A percentile compares a stretch with the other conserved stretches of the same genome.
Conservation (phyloP, 352 stramenopile genomes). For the Phytopythium mirpurense region DNA sequence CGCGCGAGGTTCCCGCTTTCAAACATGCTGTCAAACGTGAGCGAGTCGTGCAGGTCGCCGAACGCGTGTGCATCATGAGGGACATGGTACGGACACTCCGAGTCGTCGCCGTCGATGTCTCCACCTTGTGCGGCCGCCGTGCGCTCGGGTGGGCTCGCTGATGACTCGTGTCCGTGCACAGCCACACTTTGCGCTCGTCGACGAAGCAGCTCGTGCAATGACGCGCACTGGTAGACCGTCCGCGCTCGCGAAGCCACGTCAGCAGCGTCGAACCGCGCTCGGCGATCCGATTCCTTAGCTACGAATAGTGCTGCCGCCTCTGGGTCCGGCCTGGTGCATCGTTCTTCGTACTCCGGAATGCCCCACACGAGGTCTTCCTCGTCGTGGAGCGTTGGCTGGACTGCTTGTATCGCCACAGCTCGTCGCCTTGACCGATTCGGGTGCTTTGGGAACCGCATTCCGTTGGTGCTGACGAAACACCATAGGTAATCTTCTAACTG, state of each 20-base stretch:
- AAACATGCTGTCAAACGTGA: slow-evolving; percentile 92
- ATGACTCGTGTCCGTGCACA: not conserved
- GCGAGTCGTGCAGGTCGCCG: slow-evolving; percentile 4
- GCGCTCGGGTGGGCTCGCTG: too few species aligned
- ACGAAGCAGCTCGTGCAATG: slow-evolving; percentile 17
- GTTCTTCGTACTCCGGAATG: slow-evolving; percentile 19
- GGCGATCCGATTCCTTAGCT: slow-evolving; percentile 12
- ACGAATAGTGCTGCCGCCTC: slow-evolving; percentile 14
- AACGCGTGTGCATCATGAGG: slow-evolving; percentile 20
- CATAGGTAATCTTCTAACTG: slow-evolving; percentile 23
- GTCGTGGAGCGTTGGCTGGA: not conserved
- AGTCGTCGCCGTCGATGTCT: not conserved
- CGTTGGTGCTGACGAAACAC: slow-evolving; percentile 19
- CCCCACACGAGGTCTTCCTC: slow-evolving; percentile 23
- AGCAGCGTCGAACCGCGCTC: slow-evolving; percentile 30
- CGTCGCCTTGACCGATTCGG: slow-evolving; percentile 15
- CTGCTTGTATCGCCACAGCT: not conserved
- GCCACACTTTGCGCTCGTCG: slow-evolving; percentile 6
- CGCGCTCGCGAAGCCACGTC: slow-evolving; percentile 28
- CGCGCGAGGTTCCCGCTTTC: slow-evolving; percentile 90
- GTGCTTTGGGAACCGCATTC: slow-evolving; percentile 28
- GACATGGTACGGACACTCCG: slow-evolving; percentile 31
- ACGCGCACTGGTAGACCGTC: slow-evolving; percentile 53
- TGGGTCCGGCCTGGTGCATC: slow-evolving; percentile 12
- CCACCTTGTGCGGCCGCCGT: not conserved